Evolutionary conservation across 352 stramenopile genomes (phyloP).

Genomic region (Pythium aristosporum): DNA sequence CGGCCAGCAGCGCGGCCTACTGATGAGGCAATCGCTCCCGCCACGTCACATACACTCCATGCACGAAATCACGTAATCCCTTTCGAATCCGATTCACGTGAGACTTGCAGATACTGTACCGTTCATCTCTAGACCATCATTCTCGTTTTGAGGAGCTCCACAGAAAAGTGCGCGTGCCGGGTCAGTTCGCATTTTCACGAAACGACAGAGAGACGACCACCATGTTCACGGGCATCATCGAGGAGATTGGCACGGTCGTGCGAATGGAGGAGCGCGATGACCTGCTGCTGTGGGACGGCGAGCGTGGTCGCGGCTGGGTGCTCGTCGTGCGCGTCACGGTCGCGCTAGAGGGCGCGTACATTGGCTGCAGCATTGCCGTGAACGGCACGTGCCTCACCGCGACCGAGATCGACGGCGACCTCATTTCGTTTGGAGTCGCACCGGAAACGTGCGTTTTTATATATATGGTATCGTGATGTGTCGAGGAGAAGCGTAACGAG

Average conservation of each 20-base stretch:
- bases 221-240: constrained; percentile 99
- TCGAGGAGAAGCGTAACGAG: too few species aligned
- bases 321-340: constrained; percentile 80
- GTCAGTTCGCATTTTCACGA: too few species aligned
- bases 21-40: constrained; percentile 5
- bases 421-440: constrained; percentile 93
- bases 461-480: too few species aligned
- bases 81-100: constrained; percentile 10
- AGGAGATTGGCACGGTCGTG: constrained; percentile 97
- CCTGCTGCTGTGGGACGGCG: constrained; percentile 96
- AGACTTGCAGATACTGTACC: not conserved
- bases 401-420: constrained; percentile 85
- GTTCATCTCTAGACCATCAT: constrained; percentile 15
- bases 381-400: constrained; percentile 98
- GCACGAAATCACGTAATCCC: constrained; percentile 6
- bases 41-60: constrained; percentile 6
- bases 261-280: constrained; percentile 89
- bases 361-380: constrained; percentile 96
- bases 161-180: not conserved
- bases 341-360: constrained; percentile 83
- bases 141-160: constrained; percentile 11
- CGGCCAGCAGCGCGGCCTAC: constrained; percentile 30
- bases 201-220: constrained; percentile 18
- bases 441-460: constrained; percentile 89
- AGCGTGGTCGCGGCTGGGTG: constrained; percentile 86